Evolutionary conservation across 2,329 filamentous ascomycete species (phyloP).

Genomic region (Colletotrichum sublineola): DNA sequence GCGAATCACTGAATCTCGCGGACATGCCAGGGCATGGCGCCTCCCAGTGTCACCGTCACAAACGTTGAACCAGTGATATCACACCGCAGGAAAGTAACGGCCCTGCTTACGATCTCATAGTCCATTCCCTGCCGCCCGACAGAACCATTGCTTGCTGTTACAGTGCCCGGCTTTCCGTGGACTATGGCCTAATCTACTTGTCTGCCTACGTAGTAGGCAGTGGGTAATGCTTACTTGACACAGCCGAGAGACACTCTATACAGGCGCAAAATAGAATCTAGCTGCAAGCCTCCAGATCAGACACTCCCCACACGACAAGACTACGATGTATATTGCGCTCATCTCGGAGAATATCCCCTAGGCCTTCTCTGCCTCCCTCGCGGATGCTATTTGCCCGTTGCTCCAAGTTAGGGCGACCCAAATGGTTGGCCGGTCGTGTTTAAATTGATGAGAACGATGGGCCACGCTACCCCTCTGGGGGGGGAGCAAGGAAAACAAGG

Average conservation of each 20-base stretch:
- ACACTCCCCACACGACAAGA: neutral
- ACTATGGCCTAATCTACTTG: neutral
- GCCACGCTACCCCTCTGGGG: too few species aligned
- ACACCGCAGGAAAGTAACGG: neutral
- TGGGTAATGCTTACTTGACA: neutral
- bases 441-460: neutral
- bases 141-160: neutral
- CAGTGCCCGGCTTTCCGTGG: neutral
- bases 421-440: neutral
- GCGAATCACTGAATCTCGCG: neutral
- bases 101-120: neutral
- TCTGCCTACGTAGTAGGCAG: too few species aligned
- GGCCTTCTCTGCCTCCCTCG: constrained; percentile 14
- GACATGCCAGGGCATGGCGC: neutral
- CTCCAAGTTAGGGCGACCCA: constrained; percentile 19
- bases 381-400: neutral
- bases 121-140: neutral
- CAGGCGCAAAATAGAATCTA: neutral
- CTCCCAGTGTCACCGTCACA: neutral
- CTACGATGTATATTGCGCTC: constrained; percentile 31
- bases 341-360: constrained; percentile 24
- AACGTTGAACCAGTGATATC: neutral
- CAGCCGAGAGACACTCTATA: neutral
- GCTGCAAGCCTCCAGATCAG: constrained; percentile 20
- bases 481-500: constrained; percentile 12